A percentile compares a stretch with the other conserved stretches of the same genome.
Evolutionary conservation across 1,284 basidiomycete species (phyloP).

Genomic region (Austroboletus olivaceoglutinosus): DNA sequence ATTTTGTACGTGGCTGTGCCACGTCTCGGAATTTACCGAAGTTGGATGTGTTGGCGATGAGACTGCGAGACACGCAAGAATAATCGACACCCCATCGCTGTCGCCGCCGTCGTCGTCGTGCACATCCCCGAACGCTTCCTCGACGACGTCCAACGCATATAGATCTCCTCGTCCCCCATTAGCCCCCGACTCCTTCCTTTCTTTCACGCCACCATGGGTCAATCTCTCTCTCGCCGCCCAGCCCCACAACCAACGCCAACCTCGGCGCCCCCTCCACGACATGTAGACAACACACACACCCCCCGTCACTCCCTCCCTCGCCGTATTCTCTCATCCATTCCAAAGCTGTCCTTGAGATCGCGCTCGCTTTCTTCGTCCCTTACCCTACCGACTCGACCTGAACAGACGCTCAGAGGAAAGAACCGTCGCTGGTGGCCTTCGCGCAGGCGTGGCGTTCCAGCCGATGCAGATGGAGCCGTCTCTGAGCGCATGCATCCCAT

Average conservation of each 20-base stretch:
- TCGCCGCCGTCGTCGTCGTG: slow-evolving; percentile 19
- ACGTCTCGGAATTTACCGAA: slow-evolving; percentile 19
- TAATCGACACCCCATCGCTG: slow-evolving; percentile 20
- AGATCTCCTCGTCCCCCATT: neutral
- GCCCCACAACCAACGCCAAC: slow-evolving; percentile 4
- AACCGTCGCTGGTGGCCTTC: slow-evolving; percentile 45
- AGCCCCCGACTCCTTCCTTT: neutral
- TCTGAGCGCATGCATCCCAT: slow-evolving; percentile 10
- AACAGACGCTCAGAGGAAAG: slow-evolving; percentile 27
- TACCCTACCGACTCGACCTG: slow-evolving; percentile 20
- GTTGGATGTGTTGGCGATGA: slow-evolving; percentile 22
- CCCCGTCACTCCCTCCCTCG: slow-evolving; percentile 23
- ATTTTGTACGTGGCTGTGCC: slow-evolving; percentile 22
- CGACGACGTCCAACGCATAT: slow-evolving; percentile 5
- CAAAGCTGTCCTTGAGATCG: slow-evolving; percentile 26
- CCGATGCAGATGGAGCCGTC: slow-evolving; percentile 8
- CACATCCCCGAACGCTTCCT: slow-evolving; percentile 9
- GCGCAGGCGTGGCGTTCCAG: slow-evolving; percentile 16
- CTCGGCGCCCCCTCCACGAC: slow-evolving; percentile 6
- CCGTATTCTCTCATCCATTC: slow-evolving; percentile 29
- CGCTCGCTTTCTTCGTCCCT: slow-evolving; percentile 14
- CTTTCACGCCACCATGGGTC: slow-evolving; percentile 24
- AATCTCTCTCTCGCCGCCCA: slow-evolving; percentile 26
- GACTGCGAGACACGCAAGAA: slow-evolving; percentile 28
- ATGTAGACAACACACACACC: neutral